Evolutionary conservation across 306 rosid species (phyloP), one percentile per base, ranked within the genome.

Genomic region (Sicyos baderoa): DNA sequence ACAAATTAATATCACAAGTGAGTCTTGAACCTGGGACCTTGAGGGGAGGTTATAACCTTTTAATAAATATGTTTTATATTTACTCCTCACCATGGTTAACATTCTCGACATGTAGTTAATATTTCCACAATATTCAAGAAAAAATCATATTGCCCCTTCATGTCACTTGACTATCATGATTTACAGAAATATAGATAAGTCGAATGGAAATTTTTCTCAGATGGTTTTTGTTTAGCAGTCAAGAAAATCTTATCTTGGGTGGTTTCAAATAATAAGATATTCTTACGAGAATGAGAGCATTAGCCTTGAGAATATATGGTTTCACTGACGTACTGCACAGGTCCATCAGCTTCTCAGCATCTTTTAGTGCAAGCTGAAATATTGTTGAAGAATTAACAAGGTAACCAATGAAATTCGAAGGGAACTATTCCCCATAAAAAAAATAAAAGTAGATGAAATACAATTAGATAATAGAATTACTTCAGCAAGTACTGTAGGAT

Each of bases 401-500:
- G 66, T 40, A 52, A 18, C 66, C 18, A 61, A 63, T 15, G 9
- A 11, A 44, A 52, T 72, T 74, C 52, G 68, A 69, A 65, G 11
- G 10, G 65, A 27, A 27, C 14, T 58, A 71, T 72, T 70, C 63
- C 56, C 70, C 53, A 52, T 64, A 13, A 77, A 63, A 73, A 17
- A 73, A 17, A 57, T 19, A 19, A 47, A 47, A 14, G 32, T 14
- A 47, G 47, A 66, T 21, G 1, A 45, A 66, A 47, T 45, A 40
- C 48, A 64, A 47, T 69, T 79, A 37, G 57, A 55, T 72, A 65
- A 75, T 80, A 59, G 21, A 54, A 15, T 75, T 88, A 88, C 99
- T 79, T 90, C 95, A 73, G 97, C 97, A 85, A 85, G 96, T 71
- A 83, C 88, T 68, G 96, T 86, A 76, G 99, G 95, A 80, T 93